These are phyloP conservation scores for Lipomyces kockii DNA, from an alignment of 805 yeast species.

Conservation along the genomic window DNA sequence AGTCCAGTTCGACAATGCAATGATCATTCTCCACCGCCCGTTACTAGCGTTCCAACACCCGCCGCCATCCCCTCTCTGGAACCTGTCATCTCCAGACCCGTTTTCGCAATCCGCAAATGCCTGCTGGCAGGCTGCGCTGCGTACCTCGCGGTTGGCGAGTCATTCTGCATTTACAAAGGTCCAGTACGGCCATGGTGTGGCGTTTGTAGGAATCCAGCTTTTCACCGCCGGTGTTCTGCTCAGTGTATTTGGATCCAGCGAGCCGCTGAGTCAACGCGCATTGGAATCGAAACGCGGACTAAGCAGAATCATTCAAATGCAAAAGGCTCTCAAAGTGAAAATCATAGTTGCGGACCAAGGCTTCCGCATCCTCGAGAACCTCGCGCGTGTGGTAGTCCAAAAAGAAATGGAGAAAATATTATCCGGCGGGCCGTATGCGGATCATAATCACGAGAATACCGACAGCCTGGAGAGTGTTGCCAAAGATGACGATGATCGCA, in stretches of 20 bases:
- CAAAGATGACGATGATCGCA: slow-evolving; percentile 22
- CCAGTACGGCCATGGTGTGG: slow-evolving; percentile 23
- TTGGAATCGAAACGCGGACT: slow-evolving; percentile 30
- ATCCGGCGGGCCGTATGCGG: slow-evolving; percentile 15
- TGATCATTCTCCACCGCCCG: slow-evolving; percentile 30
- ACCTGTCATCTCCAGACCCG: slow-evolving; percentile 11
- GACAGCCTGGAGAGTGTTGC: not conserved
- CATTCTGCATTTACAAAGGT: slow-evolving; percentile 15
- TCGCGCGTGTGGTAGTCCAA: slow-evolving; percentile 30
- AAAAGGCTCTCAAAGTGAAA: slow-evolving; percentile 17
- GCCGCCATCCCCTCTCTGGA: slow-evolving; percentile 1
- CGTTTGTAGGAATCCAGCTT: slow-evolving; percentile 25
- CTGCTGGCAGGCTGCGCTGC: slow-evolving; percentile 29
- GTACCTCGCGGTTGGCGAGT: slow-evolving; percentile 22
- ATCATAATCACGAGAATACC: not conserved
- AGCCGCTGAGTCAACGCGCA: slow-evolving; percentile 32
- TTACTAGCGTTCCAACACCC: slow-evolving; percentile 16
- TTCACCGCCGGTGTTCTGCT: slow-evolving; percentile 32
- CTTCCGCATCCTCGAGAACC: slow-evolving; percentile 24
- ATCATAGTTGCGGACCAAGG: slow-evolving; percentile 14
- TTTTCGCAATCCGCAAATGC: slow-evolving; percentile 19
- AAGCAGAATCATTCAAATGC: slow-evolving; percentile 31
- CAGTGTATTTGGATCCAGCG: slow-evolving; percentile 25
- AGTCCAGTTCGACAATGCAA: slow-evolving; percentile 25
- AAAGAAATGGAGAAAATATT: slow-evolving; percentile 31